phyloP scores from a whole-genome alignment of 2,329 filamentous ascomycete species.

The Nemania sp. region DNA sequence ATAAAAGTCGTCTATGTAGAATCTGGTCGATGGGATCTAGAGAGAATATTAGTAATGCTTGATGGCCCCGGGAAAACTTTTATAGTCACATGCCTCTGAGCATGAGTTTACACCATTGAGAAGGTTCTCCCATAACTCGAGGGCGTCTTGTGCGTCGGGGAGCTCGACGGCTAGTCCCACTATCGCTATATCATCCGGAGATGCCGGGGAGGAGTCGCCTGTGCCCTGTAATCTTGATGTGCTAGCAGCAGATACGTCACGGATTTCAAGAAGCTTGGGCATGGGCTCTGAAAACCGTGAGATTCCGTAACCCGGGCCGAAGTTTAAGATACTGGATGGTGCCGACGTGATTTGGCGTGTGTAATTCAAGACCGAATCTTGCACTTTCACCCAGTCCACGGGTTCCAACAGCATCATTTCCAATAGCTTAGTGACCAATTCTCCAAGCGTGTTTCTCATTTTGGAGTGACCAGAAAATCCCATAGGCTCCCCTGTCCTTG shows the following conservation, averaged over 20 bases:
- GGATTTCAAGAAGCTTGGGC: constrained; percentile 23
- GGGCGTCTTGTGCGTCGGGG: constrained; percentile 29
- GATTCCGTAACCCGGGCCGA: constrained; percentile 31
- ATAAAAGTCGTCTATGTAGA: constrained; percentile 32
- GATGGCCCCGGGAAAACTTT: neutral
- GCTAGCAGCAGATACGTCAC: constrained; percentile 28
- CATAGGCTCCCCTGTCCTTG: too few species aligned
- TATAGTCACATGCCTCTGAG: constrained; percentile 17
- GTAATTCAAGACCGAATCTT: constrained; percentile 26
- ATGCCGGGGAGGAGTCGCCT: neutral
- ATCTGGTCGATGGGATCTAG: constrained; percentile 31
- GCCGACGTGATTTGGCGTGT: constrained; percentile 2
- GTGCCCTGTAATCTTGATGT: too few species aligned
- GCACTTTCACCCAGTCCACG: constrained; percentile 34
- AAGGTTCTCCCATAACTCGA: constrained; percentile 36
- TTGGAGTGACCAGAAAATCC: too few species aligned
- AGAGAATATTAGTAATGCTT: neutral
- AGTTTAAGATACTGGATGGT: constrained; percentile 27
- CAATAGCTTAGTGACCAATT: constrained; percentile 14
- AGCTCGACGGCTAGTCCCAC: constrained; percentile 36
- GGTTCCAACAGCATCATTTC: constrained; percentile 36
- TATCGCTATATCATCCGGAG: constrained; percentile 35
- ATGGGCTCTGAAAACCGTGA: constrained; percentile 18
- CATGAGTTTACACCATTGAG: constrained; percentile 34
- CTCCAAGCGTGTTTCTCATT: neutral